Conservation (phyloP, 768 basidiomycete species). For the Holtermannia corniformis region DNA sequence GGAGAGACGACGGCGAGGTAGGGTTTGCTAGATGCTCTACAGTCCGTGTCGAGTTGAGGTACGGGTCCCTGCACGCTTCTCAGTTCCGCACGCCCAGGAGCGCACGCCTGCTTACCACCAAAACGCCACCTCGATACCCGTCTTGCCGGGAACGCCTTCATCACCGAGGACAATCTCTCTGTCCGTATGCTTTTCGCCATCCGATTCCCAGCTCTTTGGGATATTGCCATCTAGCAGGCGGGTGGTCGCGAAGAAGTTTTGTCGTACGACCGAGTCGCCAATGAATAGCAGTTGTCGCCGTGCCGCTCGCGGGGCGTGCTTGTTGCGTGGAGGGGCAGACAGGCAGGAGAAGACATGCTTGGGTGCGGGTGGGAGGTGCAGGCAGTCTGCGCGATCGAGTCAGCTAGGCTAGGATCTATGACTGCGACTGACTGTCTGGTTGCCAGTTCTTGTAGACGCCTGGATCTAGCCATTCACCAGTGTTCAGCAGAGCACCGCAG, state of each 20-base stretch:
- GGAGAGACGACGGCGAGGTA: slow-evolving; percentile 49
- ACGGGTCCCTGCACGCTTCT: slow-evolving; percentile 59
- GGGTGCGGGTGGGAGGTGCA: slow-evolving; percentile 46
- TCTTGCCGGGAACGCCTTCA: slow-evolving; percentile 9
- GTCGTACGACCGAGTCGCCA: slow-evolving; percentile 74
- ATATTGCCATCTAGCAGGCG: slow-evolving; percentile 53
- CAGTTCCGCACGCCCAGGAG: slow-evolving; percentile 1
- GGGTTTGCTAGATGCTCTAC: slow-evolving; percentile 44
- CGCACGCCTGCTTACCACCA: slow-evolving; percentile 30
- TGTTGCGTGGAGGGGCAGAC: neutral
- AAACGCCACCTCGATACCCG: slow-evolving; percentile 24
- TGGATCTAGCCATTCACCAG: slow-evolving; percentile 69
- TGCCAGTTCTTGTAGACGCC: slow-evolving; percentile 64
- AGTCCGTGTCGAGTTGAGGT: slow-evolving; percentile 60
- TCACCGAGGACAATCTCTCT: slow-evolving; percentile 15
- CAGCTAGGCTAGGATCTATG: slow-evolving; percentile 14
- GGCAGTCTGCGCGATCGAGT: slow-evolving; percentile 53
- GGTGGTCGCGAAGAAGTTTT: slow-evolving; percentile 66
- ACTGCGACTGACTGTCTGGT: slow-evolving; percentile 66
- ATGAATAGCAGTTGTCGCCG: slow-evolving; percentile 56
- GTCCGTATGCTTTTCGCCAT: slow-evolving; percentile 62
- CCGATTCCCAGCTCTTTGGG: slow-evolving; percentile 46
- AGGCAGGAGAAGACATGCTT: slow-evolving; percentile 3
- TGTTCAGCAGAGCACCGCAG: slow-evolving; percentile 60
- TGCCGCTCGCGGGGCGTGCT: slow-evolving; percentile 3